phyloP scores from a whole-genome alignment of 306 rosid genomes.

The Prunus padus region DNA sequence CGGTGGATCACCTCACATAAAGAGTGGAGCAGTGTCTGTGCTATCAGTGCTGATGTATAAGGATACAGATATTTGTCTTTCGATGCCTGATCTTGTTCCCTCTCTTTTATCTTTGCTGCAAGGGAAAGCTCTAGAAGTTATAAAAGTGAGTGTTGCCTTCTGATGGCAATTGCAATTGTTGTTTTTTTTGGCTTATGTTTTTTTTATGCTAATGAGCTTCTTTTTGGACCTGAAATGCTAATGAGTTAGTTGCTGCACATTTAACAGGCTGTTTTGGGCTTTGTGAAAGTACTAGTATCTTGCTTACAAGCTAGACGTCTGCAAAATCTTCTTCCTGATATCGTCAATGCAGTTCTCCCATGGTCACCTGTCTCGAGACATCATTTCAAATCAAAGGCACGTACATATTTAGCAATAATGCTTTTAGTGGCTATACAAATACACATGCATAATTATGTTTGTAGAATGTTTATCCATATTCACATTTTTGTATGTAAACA shows the following conservation, averaged over 20 bases:
- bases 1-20: slow-evolving; percentile 84
- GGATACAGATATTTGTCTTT: slow-evolving; percentile 60
- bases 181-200: neutral
- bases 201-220: neutral
- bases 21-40: slow-evolving; percentile 94
- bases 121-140: slow-evolving; percentile 70
- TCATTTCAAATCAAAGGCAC: slow-evolving; percentile 85
- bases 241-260: slow-evolving; percentile 31
- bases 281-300: slow-evolving; percentile 86
- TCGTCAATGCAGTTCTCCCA: slow-evolving; percentile 56
- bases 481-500: neutral
- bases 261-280: slow-evolving; percentile 91
- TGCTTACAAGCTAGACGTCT: slow-evolving; percentile 56
- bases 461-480: no score
- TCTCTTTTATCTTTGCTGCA: slow-evolving; percentile 78
- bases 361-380: slow-evolving; percentile 85
- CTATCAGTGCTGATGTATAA: slow-evolving; percentile 73
- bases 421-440: neutral
- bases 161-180: neutral
- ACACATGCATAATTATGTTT: neutral
- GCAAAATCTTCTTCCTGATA: slow-evolving; percentile 59
- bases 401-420: slow-evolving; percentile 25
- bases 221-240: neutral
- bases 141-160: slow-evolving; percentile 56
- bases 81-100: slow-evolving; percentile 66